Percentiles rank a stretch among this genome's conserved stretches.
phyloP scores from a whole-genome alignment of 768 basidiomycete species.

The Amanita exitialis region DNA sequence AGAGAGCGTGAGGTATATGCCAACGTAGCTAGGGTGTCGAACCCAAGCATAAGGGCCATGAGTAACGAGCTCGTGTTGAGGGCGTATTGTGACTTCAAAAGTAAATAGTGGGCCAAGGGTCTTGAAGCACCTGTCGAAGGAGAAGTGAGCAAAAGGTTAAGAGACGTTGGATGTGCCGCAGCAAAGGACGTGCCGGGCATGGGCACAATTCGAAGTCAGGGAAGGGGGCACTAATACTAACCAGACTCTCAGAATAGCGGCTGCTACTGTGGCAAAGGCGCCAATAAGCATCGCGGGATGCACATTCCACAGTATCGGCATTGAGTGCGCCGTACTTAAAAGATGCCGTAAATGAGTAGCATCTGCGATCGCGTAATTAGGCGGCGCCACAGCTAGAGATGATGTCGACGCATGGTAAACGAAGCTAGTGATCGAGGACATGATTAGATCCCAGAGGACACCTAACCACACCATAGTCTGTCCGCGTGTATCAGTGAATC shows the following conservation, averaged over 20 bases:
- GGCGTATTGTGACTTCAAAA: slow-evolving; percentile 31
- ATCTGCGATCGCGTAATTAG: slow-evolving; percentile 2
- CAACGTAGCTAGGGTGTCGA: slow-evolving; percentile 34
- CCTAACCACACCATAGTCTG: slow-evolving; percentile 22
- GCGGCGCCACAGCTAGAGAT: not conserved
- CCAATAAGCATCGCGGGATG: slow-evolving; percentile 17
- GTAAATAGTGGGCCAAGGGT: slow-evolving; percentile 32
- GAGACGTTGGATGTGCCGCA: not conserved
- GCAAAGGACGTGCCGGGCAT: not conserved
- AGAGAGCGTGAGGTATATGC: slow-evolving; percentile 25
- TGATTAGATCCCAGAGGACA: slow-evolving; percentile 11
- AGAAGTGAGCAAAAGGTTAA: slow-evolving; percentile 1
- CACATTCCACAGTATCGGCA: slow-evolving; percentile 9
- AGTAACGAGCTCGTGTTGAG: slow-evolving; percentile 29
- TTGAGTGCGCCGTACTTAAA: slow-evolving; percentile 4
- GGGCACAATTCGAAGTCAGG: not conserved
- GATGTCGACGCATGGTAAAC: slow-evolving; percentile 1
- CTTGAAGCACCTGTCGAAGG: slow-evolving; percentile 23
- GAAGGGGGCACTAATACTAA: slow-evolving; percentile 8
- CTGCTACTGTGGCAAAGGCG: slow-evolving; percentile 14
- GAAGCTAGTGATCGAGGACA: slow-evolving; percentile 6
- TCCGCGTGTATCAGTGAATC: not conserved
- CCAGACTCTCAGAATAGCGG: slow-evolving; percentile 22
- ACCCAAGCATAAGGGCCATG: slow-evolving; percentile 34
- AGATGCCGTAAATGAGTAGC: slow-evolving; percentile 1